phyloP scores from a whole-genome alignment of 345 rosid species.

The Eucalyptus camaldulensis region DNA sequence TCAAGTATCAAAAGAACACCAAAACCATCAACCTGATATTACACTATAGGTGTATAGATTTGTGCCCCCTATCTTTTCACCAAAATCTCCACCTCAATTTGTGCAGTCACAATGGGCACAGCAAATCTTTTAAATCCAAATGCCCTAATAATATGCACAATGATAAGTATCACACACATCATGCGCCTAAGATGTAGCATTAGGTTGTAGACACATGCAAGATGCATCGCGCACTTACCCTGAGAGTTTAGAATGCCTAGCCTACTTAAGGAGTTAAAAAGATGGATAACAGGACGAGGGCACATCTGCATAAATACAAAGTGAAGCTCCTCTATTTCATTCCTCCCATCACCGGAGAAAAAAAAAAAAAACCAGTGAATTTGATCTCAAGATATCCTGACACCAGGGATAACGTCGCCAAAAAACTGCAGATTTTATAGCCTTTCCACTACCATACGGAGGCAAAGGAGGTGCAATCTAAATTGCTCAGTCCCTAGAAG shows the following conservation, averaged over 20 bases:
- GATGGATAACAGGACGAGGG: background rate
- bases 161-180: background rate
- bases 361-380: background rate
- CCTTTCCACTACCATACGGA: background rate
- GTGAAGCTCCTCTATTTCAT: background rate
- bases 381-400: background rate
- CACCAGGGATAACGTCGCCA: background rate
- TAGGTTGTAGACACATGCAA: background rate
- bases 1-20: background rate
- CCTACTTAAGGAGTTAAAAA: background rate
- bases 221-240: background rate
- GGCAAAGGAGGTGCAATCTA: background rate
- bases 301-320: background rate
- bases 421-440: background rate
- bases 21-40: background rate
- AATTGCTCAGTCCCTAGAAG: background rate
- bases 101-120: background rate
- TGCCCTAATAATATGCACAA: background rate
- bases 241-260: background rate
- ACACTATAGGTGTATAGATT: background rate
- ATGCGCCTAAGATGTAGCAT: background rate
- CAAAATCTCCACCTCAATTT: background rate
- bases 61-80: background rate
- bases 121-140: background rate
- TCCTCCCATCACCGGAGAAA: background rate